Conservation (phyloP, 2,329 filamentous ascomycete genomes). For the Parafenestella ontariensis region DNA sequence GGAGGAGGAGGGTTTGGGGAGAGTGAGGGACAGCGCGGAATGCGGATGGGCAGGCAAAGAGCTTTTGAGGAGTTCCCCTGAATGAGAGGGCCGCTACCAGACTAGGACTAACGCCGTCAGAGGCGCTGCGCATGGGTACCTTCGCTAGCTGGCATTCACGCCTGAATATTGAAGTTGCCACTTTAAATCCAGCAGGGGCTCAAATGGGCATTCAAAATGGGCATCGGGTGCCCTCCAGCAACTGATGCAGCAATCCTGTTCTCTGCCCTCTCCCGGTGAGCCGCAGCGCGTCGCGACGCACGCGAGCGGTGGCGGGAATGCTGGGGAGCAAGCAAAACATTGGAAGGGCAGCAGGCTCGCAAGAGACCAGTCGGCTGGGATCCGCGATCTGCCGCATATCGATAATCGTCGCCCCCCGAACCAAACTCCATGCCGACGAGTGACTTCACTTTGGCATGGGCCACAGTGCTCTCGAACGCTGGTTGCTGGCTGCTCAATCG, state of each 20-base stretch:
- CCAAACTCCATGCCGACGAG: background rate
- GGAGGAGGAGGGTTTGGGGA: conserved; percentile 31
- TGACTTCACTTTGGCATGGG: no score
- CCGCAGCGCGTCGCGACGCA: conserved; percentile 7
- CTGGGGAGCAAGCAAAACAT: conserved; percentile 13
- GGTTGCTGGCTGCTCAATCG: background rate
- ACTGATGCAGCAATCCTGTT: background rate
- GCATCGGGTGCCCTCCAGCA: background rate
- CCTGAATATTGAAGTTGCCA: conserved; percentile 26
- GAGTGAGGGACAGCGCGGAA: conserved; percentile 41
- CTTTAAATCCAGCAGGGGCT: conserved; percentile 21
- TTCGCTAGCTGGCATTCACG: conserved; percentile 31
- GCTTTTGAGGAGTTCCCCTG: conserved; percentile 43
- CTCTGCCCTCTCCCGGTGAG: conserved; percentile 6
- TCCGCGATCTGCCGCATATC: conserved; percentile 26
- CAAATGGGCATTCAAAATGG: no score
- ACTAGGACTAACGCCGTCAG: conserved; percentile 31
- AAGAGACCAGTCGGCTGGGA: conserved; percentile 20
- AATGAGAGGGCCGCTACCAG: conserved; percentile 36
- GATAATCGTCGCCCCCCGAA: conserved; percentile 17
- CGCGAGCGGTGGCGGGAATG: conserved; percentile 16
- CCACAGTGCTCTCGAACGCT: background rate
- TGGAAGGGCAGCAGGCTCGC: conserved; percentile 12
- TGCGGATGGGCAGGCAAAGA: conserved; percentile 38
- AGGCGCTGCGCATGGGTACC: conserved; percentile 31